A percentile compares a stretch with the other conserved stretches of the same genome.
phyloP scores from a whole-genome alignment of 129 eudicot species.

The Heracleum sosnowskyi region DNA sequence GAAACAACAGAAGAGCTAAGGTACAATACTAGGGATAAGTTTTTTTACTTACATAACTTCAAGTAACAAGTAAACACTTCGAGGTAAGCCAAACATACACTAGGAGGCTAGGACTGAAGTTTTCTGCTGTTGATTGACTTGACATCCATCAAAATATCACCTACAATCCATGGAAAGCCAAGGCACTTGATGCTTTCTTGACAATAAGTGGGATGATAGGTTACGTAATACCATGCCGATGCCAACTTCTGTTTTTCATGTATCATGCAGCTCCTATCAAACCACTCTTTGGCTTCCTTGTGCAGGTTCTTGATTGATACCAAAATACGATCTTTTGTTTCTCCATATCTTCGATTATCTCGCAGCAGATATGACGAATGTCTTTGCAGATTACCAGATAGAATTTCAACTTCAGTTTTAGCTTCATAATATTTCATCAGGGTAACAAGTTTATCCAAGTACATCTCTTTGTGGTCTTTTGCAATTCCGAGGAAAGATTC shows the following conservation, averaged over 20 bases:
- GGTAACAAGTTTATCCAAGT: slow-evolving; percentile 46
- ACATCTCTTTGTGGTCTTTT: slow-evolving; percentile 51
- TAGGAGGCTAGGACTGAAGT: not conserved
- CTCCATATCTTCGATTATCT: slow-evolving; percentile 71
- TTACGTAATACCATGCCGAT: slow-evolving; percentile 83
- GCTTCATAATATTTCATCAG: slow-evolving; percentile 67
- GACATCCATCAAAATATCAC: slow-evolving; percentile 53
- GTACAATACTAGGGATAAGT: not conserved
- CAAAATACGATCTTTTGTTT: slow-evolving; percentile 70
- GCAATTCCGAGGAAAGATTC: slow-evolving; percentile 45
- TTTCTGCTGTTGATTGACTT: slow-evolving; percentile 35
- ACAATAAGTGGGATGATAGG: slow-evolving; percentile 56
- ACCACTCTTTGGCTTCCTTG: slow-evolving; percentile 71
- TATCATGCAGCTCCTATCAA: slow-evolving; percentile 33
- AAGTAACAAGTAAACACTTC: not conserved
- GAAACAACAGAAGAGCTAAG: not conserved
- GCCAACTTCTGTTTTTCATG: slow-evolving; percentile 52
- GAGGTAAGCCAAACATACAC: not conserved
- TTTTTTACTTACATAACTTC: too few relatives aligned
- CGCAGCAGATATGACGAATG: slow-evolving; percentile 52
- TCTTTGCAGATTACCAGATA: slow-evolving; percentile 60
- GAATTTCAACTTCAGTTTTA: slow-evolving; percentile 61
- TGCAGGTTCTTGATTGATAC: slow-evolving; percentile 54
- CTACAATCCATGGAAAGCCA: slow-evolving; percentile 83
- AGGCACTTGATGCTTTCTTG: slow-evolving; percentile 42